Percentiles rank a stretch among this genome's conserved stretches.
Evolutionary conservation across 2,329 filamentous ascomycete genomes (phyloP).

Genomic region (Pseudocercospora ulei): DNA sequence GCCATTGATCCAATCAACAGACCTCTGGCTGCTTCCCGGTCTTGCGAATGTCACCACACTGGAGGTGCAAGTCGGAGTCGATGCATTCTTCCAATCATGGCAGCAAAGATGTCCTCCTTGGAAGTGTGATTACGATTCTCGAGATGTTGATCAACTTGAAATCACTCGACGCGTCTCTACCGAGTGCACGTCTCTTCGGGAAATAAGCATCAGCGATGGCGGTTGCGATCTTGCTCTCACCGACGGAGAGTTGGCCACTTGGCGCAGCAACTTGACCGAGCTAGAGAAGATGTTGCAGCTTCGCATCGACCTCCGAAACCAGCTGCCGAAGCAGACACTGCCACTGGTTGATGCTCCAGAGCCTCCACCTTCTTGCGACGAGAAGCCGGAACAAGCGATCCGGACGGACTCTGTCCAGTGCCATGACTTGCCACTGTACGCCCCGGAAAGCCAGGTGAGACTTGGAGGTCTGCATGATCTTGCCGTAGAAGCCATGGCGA

Average conservation of each 20-base stretch:
- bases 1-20: not conserved
- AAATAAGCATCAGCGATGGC: not conserved
- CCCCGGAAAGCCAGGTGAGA: slow-evolving; percentile 5
- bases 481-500: not conserved
- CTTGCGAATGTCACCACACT: not conserved
- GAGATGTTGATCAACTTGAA: not conserved
- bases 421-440: not conserved
- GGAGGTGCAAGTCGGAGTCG: not conserved
- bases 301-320: slow-evolving; percentile 2
- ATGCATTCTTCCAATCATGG: not conserved
- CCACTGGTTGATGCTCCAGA: not conserved
- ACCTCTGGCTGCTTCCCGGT: not conserved
- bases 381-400: not conserved
- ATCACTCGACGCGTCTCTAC: not conserved
- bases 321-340: not conserved
- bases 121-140: not conserved
- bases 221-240: not conserved
- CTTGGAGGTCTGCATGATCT: not conserved
- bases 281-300: slow-evolving; percentile 1
- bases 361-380: not conserved
- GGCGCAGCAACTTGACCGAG: not conserved
- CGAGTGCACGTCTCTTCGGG: not conserved
- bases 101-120: not conserved
- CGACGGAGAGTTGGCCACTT: not conserved
- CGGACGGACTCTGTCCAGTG: not conserved